Conservation (phyloP, 2,329 filamentous ascomycete species). For the Pezicula radicicola region DNA sequence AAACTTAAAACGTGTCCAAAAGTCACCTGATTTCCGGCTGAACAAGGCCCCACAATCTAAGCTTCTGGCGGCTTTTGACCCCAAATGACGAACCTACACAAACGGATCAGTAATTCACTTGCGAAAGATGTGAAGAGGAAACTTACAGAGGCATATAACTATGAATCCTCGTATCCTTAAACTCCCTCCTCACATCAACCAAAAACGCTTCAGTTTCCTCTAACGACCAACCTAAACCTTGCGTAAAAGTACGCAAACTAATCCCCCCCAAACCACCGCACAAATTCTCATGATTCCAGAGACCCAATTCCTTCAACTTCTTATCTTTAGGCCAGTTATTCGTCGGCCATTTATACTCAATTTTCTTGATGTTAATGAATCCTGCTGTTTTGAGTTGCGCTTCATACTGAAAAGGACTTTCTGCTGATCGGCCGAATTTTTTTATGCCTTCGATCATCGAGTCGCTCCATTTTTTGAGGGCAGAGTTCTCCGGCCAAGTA, state of each 20-base stretch:
- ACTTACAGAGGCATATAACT: constrained; percentile 12
- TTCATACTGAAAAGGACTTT: constrained; percentile 10
- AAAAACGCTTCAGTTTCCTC: constrained; percentile 14
- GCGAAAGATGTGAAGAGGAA: too few species aligned
- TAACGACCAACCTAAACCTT: constrained; percentile 13
- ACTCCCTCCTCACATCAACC: constrained; percentile 11
- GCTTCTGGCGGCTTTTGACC: constrained; percentile 14
- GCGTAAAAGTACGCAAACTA: not conserved
- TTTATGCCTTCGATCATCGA: constrained; percentile 34
- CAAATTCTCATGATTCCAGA: not conserved
- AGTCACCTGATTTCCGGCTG: too few species aligned
- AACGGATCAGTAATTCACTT: too few species aligned
- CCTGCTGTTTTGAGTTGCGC: constrained; percentile 24
- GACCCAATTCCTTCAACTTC: constrained; percentile 14
- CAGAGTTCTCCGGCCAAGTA: constrained; percentile 11
- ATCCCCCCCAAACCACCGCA: not conserved
- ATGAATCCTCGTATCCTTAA: constrained; percentile 17
- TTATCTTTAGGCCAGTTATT: constrained; percentile 17
- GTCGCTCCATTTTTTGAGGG: not conserved
- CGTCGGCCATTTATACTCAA: constrained; percentile 21
- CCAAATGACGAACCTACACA: constrained; percentile 2
- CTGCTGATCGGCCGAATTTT: constrained; percentile 24
- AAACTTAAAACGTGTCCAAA: too few species aligned
- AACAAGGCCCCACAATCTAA: too few species aligned
- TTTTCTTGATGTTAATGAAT: constrained; percentile 23